Evolutionary conservation across 2,329 filamentous ascomycete species (phyloP).

Genomic region (Fusarium poae): DNA sequence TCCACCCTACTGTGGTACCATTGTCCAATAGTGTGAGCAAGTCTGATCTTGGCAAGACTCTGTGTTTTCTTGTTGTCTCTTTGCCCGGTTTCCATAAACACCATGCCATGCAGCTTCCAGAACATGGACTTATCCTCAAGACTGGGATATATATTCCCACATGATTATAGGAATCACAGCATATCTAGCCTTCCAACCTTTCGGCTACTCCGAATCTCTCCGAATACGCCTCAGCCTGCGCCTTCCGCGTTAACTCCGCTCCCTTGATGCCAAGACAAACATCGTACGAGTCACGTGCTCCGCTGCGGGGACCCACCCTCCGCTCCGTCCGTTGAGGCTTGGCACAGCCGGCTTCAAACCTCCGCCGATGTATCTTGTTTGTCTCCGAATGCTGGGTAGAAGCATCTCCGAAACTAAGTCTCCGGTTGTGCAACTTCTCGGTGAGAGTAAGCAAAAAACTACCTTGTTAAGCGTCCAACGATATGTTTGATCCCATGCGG

Average conservation of each 20-base stretch:
- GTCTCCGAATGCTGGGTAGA: constrained; percentile 19
- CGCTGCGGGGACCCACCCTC: constrained; percentile 35
- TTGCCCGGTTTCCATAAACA: background rate
- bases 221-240: constrained; percentile 14
- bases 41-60: constrained; percentile 21
- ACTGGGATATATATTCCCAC: background rate
- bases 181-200: background rate
- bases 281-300: constrained; percentile 46
- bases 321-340: constrained; percentile 36
- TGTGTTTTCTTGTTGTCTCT: constrained; percentile 10
- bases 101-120: background rate
- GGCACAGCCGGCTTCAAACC: constrained; percentile 16
- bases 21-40: constrained; percentile 30
- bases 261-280: constrained; percentile 15
- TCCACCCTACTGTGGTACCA: constrained; percentile 2
- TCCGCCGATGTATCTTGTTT: constrained; percentile 5
- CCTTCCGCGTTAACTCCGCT: constrained; percentile 19
- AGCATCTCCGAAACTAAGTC: background rate
- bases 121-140: background rate
- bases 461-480: background rate
- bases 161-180: background rate
- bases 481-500: background rate
- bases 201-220: background rate
- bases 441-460: constrained; percentile 1
- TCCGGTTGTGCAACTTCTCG: constrained; percentile 8